Base-by-base conservation (phyloP, 768 basidiomycete species). In the Chlorophyllum brunneum region DNA sequence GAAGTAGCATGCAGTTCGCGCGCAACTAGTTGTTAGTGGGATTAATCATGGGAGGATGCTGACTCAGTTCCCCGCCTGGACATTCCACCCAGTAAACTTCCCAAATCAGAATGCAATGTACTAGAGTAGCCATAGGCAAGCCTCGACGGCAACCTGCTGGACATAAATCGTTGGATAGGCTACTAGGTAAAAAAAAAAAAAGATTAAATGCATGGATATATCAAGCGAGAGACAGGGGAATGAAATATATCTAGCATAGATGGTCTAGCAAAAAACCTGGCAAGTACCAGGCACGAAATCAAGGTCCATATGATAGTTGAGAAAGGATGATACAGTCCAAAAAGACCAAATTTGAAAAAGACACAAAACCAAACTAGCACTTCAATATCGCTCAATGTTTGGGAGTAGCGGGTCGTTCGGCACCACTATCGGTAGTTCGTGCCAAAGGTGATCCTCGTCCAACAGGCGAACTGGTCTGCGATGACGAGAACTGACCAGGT, bases 371-470 rank as follows among this genome's bases (percentile, higher is more conserved):
- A 31, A 9, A 15, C 23, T 37, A 51, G 10, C 26, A 42, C 29
- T 48, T 48, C 18, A 2, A 22, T 23, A 10, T 4, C 18, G 20
- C n/a, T 26, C 44, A 51, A 36, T 54, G 54, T 55, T 67, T 71
- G 18, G 73, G 72, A 55, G 65, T 73, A 15, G 63, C 57, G n/a
- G 72, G 66, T n/a, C 73, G 67, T 33, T 67, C 65, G 0, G 62
- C 61, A 16, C 58, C 58, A 11, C 56, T 56, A 33, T 67, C 67
- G 18, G 55, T 54, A 30, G 64, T 66, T 36, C 71, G 69, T 5
- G 71, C 71, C 36, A 72, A 61, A 8, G 82, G 82, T n/a, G 82
- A 84, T 22, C 76, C 77, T 58, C 77, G 72, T 47, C 77, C 69
- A 39, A 70, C 75, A 8, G 75, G 74, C 1, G 82, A 83, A 57